Conservation (phyloP, 176 grass and related monocot species). For the Zea mays region Zm-B73-REFERENCE-NAM-5.0 NC_050100.1:47435501-47436000, state of each 20-base stretch:
- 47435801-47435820: background rate
- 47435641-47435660: conserved; percentile 36
- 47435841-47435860: conserved; percentile 39
- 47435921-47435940: conserved; percentile 62
- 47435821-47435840: background rate
- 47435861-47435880: conserved; percentile 45
- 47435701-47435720: background rate
- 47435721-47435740: background rate
- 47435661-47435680: background rate
- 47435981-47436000: background rate
- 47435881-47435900: conserved; percentile 61
- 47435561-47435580: conserved; percentile 65
- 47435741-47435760: conserved; percentile 59
- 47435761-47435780: conserved; percentile 22
- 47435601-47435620: conserved; percentile 54
- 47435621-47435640: conserved; percentile 61
- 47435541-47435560: conserved; percentile 65
- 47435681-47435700: background rate
- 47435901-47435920: conserved; percentile 68
- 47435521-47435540: conserved; percentile 22
- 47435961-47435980: conserved; percentile 18
- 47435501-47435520: background rate
- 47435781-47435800: conserved; percentile 27
- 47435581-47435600: conserved; percentile 41
- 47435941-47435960: conserved; percentile 62